These are phyloP conservation scores for Saccharomycopsis malanga DNA, from an alignment of 805 yeast species.

Conservation along the genomic window DNA sequence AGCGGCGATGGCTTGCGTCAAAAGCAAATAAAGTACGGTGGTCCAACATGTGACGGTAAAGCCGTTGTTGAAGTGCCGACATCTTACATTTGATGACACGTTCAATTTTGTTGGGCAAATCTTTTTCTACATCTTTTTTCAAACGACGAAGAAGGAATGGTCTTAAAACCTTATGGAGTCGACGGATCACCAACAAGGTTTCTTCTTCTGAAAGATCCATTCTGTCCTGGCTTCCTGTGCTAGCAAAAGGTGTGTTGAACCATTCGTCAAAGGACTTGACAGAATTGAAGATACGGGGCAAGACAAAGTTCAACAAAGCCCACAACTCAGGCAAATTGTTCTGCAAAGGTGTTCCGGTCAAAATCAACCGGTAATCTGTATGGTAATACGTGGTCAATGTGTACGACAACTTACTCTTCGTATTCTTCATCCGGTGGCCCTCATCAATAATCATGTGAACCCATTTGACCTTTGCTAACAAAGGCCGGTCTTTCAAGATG, in stretches of 20 bases:
- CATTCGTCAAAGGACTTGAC: conserved; percentile 84
- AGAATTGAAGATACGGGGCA: conserved; percentile 79
- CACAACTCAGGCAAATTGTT: conserved; percentile 80
- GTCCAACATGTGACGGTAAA: conserved; percentile 74
- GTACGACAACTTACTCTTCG: conserved; percentile 63
- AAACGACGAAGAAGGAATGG: conserved; percentile 79
- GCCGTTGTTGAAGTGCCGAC: conserved; percentile 60
- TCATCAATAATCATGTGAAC: conserved; percentile 87
- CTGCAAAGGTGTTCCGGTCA: conserved; percentile 85
- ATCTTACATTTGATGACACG: conserved; percentile 74
- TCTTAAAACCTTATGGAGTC: conserved; percentile 80
- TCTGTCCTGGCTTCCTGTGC: conserved; percentile 76
- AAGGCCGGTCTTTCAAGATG: conserved; percentile 67
- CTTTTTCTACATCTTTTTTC: conserved; percentile 83
- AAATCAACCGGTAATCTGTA: conserved; percentile 69
- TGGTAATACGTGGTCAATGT: conserved; percentile 67
- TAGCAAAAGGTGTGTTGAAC: conserved; percentile 86
- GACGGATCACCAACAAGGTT: conserved; percentile 68
- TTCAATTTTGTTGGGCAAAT: conserved; percentile 77
- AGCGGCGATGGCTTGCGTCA: conserved; percentile 41
- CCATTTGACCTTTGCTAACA: conserved; percentile 63
- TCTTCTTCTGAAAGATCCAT: conserved; percentile 83
- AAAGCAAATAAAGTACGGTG: conserved; percentile 64
- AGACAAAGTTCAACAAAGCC: conserved; percentile 76
- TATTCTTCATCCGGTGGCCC: conserved; percentile 84